Conservation (phyloP, 2,329 filamentous ascomycete genomes). For the Aspergillus brasiliensis region DNA sequence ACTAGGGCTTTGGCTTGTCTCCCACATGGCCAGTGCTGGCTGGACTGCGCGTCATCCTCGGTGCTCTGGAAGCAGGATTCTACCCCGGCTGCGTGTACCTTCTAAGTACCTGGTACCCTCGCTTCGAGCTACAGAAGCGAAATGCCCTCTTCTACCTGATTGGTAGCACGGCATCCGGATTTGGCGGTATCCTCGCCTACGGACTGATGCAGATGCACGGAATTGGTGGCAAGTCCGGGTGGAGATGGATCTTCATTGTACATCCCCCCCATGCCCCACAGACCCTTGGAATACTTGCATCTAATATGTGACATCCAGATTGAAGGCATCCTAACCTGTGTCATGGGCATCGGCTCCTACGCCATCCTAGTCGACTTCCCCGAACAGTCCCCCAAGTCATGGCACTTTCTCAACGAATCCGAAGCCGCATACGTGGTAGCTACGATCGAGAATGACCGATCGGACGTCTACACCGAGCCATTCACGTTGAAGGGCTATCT, state of each 20-base stretch:
- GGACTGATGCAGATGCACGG: neutral
- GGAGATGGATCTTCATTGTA: neutral
- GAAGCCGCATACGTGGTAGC: conserved; percentile 55
- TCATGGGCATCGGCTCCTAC: neutral
- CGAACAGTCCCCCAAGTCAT: conserved; percentile 7
- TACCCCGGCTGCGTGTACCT: neutral
- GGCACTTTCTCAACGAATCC: conserved; percentile 32
- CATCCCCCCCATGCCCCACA: neutral
- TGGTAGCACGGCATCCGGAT: neutral
- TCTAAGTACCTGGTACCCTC: neutral
- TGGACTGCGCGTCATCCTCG: neutral
- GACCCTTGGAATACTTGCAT: neutral
- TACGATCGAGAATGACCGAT: conserved; percentile 55
- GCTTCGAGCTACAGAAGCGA: neutral
- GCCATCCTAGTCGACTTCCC: conserved; percentile 1
- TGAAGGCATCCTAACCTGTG: neutral
- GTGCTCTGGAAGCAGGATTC: neutral
- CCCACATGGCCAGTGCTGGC: neutral
- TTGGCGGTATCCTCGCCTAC: neutral
- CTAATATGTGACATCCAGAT: neutral
- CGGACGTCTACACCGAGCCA: conserved; percentile 52
- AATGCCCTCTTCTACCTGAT: neutral
- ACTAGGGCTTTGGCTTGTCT: neutral
- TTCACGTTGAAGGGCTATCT: conserved; percentile 54
- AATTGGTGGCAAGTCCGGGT: neutral